Conservation (phyloP, 1,139 yeast species). For the Scheffersomyces stambukii region DNA sequence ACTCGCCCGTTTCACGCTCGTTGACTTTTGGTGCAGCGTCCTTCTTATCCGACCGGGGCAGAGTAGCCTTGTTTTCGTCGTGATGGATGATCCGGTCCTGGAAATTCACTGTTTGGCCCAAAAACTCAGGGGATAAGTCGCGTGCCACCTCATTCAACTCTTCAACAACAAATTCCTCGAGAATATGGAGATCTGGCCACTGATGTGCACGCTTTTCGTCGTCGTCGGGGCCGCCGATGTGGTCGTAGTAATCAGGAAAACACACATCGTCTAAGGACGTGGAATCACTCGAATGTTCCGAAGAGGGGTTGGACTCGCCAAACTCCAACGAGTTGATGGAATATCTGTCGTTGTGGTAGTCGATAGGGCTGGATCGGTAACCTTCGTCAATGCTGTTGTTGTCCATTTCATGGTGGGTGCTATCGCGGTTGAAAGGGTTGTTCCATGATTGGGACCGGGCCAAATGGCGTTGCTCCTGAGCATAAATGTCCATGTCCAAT, state of each 20-base stretch:
- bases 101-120: slow-evolving; percentile 25
- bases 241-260: slow-evolving; percentile 53
- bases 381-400: slow-evolving; percentile 7
- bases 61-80: slow-evolving; percentile 1
- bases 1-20: slow-evolving; percentile 12
- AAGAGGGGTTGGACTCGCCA: slow-evolving; percentile 65
- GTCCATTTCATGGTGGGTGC: not conserved
- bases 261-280: slow-evolving; percentile 85
- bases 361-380: slow-evolving; percentile 11
- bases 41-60: not conserved
- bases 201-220: slow-evolving; percentile 14
- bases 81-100: slow-evolving; percentile 17
- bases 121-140: too few species aligned
- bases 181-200: slow-evolving; percentile 82
- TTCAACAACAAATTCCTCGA: slow-evolving; percentile 72
- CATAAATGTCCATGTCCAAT: slow-evolving; percentile 37
- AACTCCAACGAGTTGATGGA: slow-evolving; percentile 36
- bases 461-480: slow-evolving; percentile 31
- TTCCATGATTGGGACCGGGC: slow-evolving; percentile 18
- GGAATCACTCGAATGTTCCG: slow-evolving; percentile 68
- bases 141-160: slow-evolving; percentile 37
- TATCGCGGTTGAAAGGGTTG: slow-evolving; percentile 9
- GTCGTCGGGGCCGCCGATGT: slow-evolving; percentile 19
- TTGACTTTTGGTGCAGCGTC: slow-evolving; percentile 1
- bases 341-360: slow-evolving; percentile 16